Percentiles rank a stretch among this genome's conserved stretches.
Conservation (phyloP, 306 rosid species). For the Abrus pulchellus region DNA sequence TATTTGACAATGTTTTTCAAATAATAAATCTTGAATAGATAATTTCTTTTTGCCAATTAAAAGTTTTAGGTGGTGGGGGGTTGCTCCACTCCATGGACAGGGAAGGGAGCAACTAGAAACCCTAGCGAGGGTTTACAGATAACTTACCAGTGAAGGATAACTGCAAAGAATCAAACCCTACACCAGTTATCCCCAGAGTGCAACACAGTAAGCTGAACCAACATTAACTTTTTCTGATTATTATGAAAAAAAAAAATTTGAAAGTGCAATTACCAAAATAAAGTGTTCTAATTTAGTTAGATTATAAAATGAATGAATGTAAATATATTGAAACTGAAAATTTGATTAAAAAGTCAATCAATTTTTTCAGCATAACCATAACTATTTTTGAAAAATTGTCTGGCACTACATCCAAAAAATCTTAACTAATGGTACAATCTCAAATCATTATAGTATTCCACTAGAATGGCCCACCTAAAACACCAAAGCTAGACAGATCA, state of each 20-base stretch:
- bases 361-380: neutral
- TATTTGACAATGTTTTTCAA: neutral
- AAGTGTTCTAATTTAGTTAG: neutral
- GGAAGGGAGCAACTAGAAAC: neutral
- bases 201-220: neutral
- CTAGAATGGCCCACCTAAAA: neutral
- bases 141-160: neutral
- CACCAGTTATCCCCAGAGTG: neutral
- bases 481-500: neutral
- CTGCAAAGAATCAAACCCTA: neutral
- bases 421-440: neutral
- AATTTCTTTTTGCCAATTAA: neutral
- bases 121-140: neutral
- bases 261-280: neutral
- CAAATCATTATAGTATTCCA: neutral
- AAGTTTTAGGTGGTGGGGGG: too few species aligned
- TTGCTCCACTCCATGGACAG: too few species aligned
- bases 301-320: neutral
- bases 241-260: neutral
- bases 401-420: neutral
- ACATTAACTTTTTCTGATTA: neutral
- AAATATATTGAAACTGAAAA: neutral
- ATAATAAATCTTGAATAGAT: neutral
- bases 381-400: neutral
- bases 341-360: neutral